Evolutionary conservation across 345 rosid species (phyloP).

Genomic region (Eucalyptus caleyi): DNA sequence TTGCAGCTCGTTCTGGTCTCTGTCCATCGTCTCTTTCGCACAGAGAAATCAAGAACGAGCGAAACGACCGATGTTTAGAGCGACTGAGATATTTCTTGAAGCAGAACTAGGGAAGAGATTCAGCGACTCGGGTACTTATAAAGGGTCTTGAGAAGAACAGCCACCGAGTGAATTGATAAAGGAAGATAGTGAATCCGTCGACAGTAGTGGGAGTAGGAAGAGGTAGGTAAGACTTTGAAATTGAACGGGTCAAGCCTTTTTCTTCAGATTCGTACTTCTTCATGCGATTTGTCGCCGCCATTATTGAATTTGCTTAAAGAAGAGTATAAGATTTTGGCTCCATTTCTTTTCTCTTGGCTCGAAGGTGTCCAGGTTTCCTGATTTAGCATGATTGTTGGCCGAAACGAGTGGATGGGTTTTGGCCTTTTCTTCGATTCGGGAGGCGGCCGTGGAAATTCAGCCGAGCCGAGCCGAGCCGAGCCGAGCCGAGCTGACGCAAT

Average conservation of each 20-base stretch:
- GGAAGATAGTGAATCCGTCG: neutral
- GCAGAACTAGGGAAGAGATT: neutral
- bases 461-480: no score
- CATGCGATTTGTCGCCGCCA: neutral
- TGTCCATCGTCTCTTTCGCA: conserved; percentile 14
- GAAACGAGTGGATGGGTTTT: neutral
- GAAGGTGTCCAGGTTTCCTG: neutral
- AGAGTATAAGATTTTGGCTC: neutral
- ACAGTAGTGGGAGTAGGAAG: neutral
- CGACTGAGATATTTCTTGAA: neutral
- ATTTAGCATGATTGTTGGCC: neutral
- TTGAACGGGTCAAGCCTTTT: neutral
- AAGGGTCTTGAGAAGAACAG: neutral
- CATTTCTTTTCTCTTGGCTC: neutral
- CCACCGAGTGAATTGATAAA: neutral
- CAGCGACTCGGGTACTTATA: neutral
- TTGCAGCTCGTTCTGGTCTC: conserved; percentile 30
- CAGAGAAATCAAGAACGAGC: neutral
- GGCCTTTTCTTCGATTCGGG: neutral
- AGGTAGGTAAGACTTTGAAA: neutral
- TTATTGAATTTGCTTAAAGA: neutral
- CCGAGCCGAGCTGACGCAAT: neutral
- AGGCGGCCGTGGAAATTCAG: neutral
- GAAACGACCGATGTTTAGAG: neutral
- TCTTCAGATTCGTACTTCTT: neutral